phyloP scores from a whole-genome alignment of 805 yeast species.

The Nakazawaea wyomingensis region DNA sequence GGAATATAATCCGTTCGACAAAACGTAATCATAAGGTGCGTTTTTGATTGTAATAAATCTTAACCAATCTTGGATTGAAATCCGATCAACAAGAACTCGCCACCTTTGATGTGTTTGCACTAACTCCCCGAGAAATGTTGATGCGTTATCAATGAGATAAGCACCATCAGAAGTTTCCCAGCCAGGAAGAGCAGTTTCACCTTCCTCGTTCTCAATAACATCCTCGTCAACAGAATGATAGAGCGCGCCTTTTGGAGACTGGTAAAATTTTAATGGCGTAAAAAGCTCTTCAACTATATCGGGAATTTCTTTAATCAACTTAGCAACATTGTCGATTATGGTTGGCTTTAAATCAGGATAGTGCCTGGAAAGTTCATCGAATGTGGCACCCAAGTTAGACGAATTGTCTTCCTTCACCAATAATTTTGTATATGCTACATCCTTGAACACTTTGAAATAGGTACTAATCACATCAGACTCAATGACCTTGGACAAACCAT shows the following conservation, averaged over 20 bases:
- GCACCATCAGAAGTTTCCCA: conserved; percentile 52
- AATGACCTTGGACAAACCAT: conserved; percentile 59
- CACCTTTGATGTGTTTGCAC: conserved; percentile 48
- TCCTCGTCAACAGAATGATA: conserved; percentile 37
- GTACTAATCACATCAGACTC: conserved; percentile 30
- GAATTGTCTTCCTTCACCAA: conserved; percentile 49
- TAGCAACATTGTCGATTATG: conserved; percentile 44
- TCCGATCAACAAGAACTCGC: conserved; percentile 31
- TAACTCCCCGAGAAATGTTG: conserved; percentile 46
- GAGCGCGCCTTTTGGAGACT: conserved; percentile 33
- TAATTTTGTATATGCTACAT: conserved; percentile 45
- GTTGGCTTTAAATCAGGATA: conserved; percentile 66
- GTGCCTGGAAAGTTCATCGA: conserved; percentile 82
- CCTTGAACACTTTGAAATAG: conserved; percentile 47
- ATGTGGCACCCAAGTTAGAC: conserved; percentile 53
- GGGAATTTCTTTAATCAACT: conserved; percentile 42
- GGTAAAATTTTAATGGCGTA: conserved; percentile 39
- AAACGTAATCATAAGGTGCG: conserved; percentile 57
- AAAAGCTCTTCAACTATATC: conserved; percentile 27
- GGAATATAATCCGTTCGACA: conserved; percentile 49
- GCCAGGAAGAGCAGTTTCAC: conserved; percentile 31
- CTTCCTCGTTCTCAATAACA: conserved; percentile 37
- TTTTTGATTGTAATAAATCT: conserved; percentile 43
- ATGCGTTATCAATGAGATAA: conserved; percentile 43
- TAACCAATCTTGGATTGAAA: conserved; percentile 41